Percentiles rank a stretch among this genome's conserved stretches.
Evolutionary conservation across 805 yeast genomes (phyloP).

Genomic region (Cyberlindnera americana): DNA sequence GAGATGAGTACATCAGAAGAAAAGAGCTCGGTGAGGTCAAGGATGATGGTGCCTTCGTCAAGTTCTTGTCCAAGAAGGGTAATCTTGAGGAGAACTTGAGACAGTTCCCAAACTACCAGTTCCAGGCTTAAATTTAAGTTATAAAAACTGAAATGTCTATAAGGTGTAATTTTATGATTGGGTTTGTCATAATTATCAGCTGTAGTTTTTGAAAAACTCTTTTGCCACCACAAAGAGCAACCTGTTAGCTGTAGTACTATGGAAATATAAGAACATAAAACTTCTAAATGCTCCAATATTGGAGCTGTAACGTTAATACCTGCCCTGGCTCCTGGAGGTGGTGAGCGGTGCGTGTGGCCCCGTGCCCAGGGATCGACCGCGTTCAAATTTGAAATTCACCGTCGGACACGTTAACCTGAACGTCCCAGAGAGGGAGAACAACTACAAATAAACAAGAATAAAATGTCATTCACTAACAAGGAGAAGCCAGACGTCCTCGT

Average conservation of each 20-base stretch:
- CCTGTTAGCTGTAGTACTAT: too few species aligned
- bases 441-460: background rate
- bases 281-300: too few species aligned
- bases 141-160: constrained; percentile 6
- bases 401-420: background rate
- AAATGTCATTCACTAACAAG: constrained; percentile 63
- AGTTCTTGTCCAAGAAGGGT: constrained; percentile 97
- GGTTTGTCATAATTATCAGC: constrained; percentile 5
- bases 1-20: constrained; percentile 94
- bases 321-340: too few species aligned
- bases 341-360: too few species aligned
- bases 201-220: background rate
- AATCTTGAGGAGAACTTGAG: constrained; percentile 85
- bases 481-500: constrained; percentile 85
- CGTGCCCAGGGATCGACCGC: background rate
- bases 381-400: constrained; percentile 3
- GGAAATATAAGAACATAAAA: too few species aligned
- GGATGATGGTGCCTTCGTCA: constrained; percentile 99
- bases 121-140: constrained; percentile 35
- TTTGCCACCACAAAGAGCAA: too few species aligned
- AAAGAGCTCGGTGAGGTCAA: constrained; percentile 91
- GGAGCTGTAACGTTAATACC: background rate
- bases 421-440: too few species aligned
- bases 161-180: constrained; percentile 12
- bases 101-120: constrained; percentile 82